Conservation (phyloP, 495 filamentous ascomycete species). For the Penicillium lagena region DNA sequence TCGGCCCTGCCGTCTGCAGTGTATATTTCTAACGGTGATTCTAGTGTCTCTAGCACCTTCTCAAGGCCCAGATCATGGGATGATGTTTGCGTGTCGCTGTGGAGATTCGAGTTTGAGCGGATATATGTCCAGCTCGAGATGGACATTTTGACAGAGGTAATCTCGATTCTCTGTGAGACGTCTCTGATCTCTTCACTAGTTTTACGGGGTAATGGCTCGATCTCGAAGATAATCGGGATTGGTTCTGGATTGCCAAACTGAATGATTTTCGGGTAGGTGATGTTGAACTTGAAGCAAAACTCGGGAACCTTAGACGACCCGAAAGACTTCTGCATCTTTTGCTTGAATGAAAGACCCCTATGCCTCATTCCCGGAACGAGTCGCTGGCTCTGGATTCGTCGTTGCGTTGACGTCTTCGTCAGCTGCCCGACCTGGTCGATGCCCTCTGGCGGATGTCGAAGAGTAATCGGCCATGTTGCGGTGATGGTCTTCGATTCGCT, state of each 20-base stretch:
- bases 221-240: slow-evolving; percentile 6
- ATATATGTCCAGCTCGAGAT: too few relatives aligned
- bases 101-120: too few relatives aligned
- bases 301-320: slow-evolving; percentile 11
- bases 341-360: slow-evolving; percentile 11
- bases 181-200: slow-evolving; percentile 9
- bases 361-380: slow-evolving; percentile 13
- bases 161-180: neutral
- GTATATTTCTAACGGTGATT: too few relatives aligned
- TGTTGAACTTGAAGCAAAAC: slow-evolving; percentile 3
- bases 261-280: slow-evolving; percentile 2
- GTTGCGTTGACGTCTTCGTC: too few relatives aligned
- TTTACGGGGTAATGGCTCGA: neutral
- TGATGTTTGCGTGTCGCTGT: too few relatives aligned
- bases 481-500: neutral
- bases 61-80: too few relatives aligned
- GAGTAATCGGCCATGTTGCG: slow-evolving; percentile 5
- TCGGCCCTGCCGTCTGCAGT: too few relatives aligned
- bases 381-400: slow-evolving; percentile 5
- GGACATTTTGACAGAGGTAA: too few relatives aligned
- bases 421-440: too few relatives aligned
- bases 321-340: slow-evolving; percentile 13
- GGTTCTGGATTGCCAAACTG: slow-evolving; percentile 8
- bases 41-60: too few relatives aligned
- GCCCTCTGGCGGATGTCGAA: slow-evolving; percentile 1